Percentiles rank a stretch among this genome's conserved stretches.
Conservation (phyloP, 2,329 filamentous ascomycete genomes). For the Chrysosporium keratinophilum region DNA sequence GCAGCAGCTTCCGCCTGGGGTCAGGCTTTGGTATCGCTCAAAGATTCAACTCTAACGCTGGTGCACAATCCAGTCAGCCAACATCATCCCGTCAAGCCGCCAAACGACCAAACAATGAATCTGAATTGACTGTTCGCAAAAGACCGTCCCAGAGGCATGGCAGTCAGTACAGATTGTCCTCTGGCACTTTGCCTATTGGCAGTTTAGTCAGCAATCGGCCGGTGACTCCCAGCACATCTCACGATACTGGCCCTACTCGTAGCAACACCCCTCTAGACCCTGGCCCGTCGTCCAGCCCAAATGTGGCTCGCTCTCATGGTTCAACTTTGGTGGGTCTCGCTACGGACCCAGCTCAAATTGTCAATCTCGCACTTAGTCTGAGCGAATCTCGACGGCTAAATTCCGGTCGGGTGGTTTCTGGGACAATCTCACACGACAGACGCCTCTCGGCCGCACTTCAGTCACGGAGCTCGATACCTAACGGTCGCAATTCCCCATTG, state of each 20-base stretch:
- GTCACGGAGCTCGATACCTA: background rate
- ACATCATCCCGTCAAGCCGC: slow-evolving; percentile 15
- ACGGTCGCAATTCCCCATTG: background rate
- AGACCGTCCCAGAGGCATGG: slow-evolving; percentile 29
- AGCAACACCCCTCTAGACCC: background rate
- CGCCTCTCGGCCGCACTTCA: slow-evolving; percentile 1
- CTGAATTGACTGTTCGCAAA: slow-evolving; percentile 27
- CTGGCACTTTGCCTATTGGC: slow-evolving; percentile 20
- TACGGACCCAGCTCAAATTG: slow-evolving; percentile 76
- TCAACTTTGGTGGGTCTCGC: slow-evolving; percentile 39
- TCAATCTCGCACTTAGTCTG: slow-evolving; percentile 80
- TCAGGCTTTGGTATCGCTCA: background rate
- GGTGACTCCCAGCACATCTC: slow-evolving; percentile 14
- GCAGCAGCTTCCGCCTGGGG: slow-evolving; percentile 16
- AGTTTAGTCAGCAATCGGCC: slow-evolving; percentile 24
- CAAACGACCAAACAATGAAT: slow-evolving; percentile 34
- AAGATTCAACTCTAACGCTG: slow-evolving; percentile 1
- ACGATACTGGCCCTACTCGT: background rate
- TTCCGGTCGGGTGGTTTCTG: slow-evolving; percentile 10
- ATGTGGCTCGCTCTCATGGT: background rate
- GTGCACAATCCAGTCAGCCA: background rate
- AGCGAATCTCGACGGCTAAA: slow-evolving; percentile 55
- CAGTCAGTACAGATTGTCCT: slow-evolving; percentile 23
- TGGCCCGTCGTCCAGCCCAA: background rate
- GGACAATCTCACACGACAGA: slow-evolving; percentile 3